These are phyloP conservation scores for Ceratocystis eucalypticola DNA, from an alignment of 2,329 filamentous ascomycete species.

Conservation along the genomic window DNA sequence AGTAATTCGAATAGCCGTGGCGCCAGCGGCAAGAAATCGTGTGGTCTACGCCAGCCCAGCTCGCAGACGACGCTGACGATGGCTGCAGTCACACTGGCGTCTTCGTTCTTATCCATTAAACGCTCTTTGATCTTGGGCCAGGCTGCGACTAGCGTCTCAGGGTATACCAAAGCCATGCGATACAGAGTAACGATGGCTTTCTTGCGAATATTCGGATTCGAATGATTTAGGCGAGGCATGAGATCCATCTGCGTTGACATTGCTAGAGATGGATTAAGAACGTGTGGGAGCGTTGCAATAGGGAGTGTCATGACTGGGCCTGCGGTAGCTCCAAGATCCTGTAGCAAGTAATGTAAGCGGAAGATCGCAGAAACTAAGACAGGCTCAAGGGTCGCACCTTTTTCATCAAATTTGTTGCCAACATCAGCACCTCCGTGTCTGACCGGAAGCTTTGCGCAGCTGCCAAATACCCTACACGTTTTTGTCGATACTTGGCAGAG, in stretches of 20 bases:
- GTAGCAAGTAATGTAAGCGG: neutral
- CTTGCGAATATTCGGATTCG: slow-evolving; percentile 73
- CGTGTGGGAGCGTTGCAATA: slow-evolving; percentile 79
- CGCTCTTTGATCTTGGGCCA: slow-evolving; percentile 98
- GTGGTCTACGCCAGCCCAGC: slow-evolving; percentile 80
- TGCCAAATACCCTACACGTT: slow-evolving; percentile 85
- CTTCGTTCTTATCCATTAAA: slow-evolving; percentile 77
- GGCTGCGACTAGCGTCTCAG: slow-evolving; percentile 77
- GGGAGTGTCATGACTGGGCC: slow-evolving; percentile 72
- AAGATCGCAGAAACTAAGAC: neutral
- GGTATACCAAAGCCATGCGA: slow-evolving; percentile 86
- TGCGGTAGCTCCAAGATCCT: slow-evolving; percentile 61
- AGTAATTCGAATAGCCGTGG: slow-evolving; percentile 84
- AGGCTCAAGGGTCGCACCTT: slow-evolving; percentile 43
- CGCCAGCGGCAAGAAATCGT: slow-evolving; percentile 85
- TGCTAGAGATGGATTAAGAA: slow-evolving; percentile 84
- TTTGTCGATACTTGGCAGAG: slow-evolving; percentile 84
- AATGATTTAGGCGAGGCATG: slow-evolving; percentile 74
- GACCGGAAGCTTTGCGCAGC: slow-evolving; percentile 92
- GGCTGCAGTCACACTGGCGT: slow-evolving; percentile 84
- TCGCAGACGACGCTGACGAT: slow-evolving; percentile 97
- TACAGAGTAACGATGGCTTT: slow-evolving; percentile 95
- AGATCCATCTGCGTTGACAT: slow-evolving; percentile 80
- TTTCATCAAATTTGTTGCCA: slow-evolving; percentile 91
- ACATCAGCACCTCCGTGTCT: slow-evolving; percentile 93